phyloP scores from a whole-genome alignment of 2,329 filamentous ascomycete genomes.

The Pyrenochaeta sp. region DNA sequence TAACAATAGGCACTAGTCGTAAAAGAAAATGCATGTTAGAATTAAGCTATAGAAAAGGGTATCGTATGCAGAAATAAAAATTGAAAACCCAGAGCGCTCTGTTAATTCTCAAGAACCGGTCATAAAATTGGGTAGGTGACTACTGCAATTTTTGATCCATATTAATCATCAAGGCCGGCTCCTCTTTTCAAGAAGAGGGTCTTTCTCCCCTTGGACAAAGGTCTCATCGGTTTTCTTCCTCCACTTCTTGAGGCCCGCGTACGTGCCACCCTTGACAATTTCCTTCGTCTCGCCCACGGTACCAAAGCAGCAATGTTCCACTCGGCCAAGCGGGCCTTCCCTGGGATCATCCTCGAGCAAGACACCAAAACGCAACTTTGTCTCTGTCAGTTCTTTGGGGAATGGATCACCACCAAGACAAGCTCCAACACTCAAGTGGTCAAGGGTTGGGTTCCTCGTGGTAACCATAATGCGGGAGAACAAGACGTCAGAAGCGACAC shows the following conservation, averaged over 20 bases:
- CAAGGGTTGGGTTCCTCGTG: slow-evolving; percentile 49
- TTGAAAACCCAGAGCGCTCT: background rate
- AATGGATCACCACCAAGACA: slow-evolving; percentile 54
- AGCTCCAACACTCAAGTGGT: slow-evolving; percentile 48
- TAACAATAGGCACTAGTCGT: too few species aligned
- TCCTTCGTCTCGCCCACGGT: slow-evolving; percentile 47
- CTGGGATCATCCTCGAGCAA: slow-evolving; percentile 46
- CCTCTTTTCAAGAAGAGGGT: background rate
- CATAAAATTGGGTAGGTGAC: background rate
- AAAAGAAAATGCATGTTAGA: background rate
- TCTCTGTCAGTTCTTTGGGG: slow-evolving; percentile 47
- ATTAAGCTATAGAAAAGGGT: background rate
- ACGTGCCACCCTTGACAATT: slow-evolving; percentile 48
- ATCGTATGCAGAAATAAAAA: background rate
- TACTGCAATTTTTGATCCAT: background rate
- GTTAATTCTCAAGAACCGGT: background rate
- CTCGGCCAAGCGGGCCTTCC: slow-evolving; percentile 39
- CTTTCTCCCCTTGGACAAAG: background rate
- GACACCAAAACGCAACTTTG: slow-evolving; percentile 51
- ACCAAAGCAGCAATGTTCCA: slow-evolving; percentile 53
- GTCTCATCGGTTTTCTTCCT: slow-evolving; percentile 3
- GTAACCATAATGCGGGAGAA: slow-evolving; percentile 51
- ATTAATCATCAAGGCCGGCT: background rate
- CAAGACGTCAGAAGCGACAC: slow-evolving; percentile 46
- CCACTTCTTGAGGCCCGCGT: slow-evolving; percentile 44